Base-by-base conservation (phyloP, 2,329 filamentous ascomycete species). In the Furcasterigmium sp. region DNA sequence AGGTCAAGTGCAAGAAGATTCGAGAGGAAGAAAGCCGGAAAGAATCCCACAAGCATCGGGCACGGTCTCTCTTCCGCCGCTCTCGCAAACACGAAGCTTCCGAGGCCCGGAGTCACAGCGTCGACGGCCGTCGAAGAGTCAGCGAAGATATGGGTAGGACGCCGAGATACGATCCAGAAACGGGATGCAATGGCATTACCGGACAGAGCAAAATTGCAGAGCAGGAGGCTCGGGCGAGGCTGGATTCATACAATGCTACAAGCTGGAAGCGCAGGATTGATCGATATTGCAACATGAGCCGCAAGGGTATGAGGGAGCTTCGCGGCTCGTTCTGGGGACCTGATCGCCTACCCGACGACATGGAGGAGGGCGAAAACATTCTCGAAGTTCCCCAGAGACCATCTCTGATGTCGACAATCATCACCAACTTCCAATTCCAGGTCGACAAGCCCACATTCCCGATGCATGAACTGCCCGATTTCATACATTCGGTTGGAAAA, bases 361-460 rank as follows among this genome's bases (percentile, higher is more conserved):
- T 86, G 28, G 85, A 90, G 45, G 88, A 95, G 51, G 80, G 78
- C 6, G 93, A 98, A 63, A 85, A 80, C 26, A 87, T 98, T 42
- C 75, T 98, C 8, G 84, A 88, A 40, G 84, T 96, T 42, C 90
- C 90, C 4, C 82, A 88, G 50, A 78, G 93, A 21, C 91, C 93
- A 14, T 86, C 87, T 8, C 72, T 98, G 13, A 84, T 95, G 81
- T 78, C 84, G 3, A 75, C 87, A 6, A 68, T 88, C 35, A 82
- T 97, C 52, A 89, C 83, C 47, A 91, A 98, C 59, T 70, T 98
- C 25, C 85, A 91, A 50, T 75, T 98, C 43, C 72, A 82, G 25
- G 74, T 98, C 46, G 93, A 97, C 63, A 96, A 95, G 60, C 93
- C 93, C 1, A 91, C 87, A 0, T 98, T 98, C 59, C 85, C 90